Evolutionary conservation across 2,329 filamentous ascomycete genomes (phyloP).

Genomic region (Fusarium sarcochroum): DNA sequence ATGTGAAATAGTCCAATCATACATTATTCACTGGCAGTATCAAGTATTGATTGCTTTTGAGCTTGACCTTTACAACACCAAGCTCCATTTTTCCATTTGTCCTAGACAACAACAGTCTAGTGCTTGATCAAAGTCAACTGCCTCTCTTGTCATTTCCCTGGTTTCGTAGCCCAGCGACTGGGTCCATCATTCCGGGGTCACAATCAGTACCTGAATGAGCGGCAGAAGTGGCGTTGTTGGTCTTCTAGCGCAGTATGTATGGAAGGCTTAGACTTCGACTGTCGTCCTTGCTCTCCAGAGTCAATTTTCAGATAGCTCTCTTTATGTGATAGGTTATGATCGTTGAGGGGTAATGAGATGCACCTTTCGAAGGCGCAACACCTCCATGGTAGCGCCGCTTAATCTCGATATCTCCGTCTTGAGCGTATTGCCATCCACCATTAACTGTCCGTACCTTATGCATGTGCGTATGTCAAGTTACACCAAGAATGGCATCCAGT

Average conservation of each 20-base stretch:
- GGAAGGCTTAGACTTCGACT: slow-evolving; percentile 10
- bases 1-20: neutral
- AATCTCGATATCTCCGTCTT: slow-evolving; percentile 9
- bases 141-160: slow-evolving; percentile 27
- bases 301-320: neutral
- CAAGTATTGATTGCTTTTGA: neutral
- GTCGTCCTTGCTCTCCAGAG: neutral
- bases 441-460: too few relatives aligned
- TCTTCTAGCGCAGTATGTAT: neutral
- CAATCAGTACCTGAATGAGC: slow-evolving; percentile 26
- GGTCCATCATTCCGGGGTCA: slow-evolving; percentile 22
- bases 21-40: neutral
- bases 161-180: slow-evolving; percentile 20
- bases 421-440: neutral
- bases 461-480: too few relatives aligned
- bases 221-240: slow-evolving; percentile 37
- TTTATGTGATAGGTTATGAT: slow-evolving; percentile 1
- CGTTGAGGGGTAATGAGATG: neutral
- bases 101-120: slow-evolving; percentile 4
- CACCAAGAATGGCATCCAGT: neutral
- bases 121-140: slow-evolving; percentile 21
- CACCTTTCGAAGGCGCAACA: slow-evolving; percentile 22
- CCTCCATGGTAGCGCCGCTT: slow-evolving; percentile 13
- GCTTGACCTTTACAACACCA: neutral
- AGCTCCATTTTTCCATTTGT: neutral